A percentile compares a stretch with the other conserved stretches of the same genome.
Evolutionary conservation across 805 yeast genomes (phyloP).

Genomic region (Nakazawaea ernobii): DNA sequence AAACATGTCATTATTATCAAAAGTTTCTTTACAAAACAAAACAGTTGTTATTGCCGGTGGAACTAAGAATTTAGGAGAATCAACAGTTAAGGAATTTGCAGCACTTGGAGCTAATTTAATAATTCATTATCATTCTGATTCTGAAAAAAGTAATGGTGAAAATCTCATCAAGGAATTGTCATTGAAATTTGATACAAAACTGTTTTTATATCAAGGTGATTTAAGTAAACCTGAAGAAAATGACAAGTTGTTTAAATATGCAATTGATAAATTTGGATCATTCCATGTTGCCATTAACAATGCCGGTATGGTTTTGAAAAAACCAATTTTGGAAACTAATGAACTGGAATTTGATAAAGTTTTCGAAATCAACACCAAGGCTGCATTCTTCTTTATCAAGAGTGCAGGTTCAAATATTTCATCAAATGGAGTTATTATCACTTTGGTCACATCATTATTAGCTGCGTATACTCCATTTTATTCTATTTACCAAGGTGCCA

Average conservation of each 20-base stretch:
- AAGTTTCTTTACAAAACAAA: slow-evolving; percentile 35
- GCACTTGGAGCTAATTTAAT: slow-evolving; percentile 46
- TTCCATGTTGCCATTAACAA: slow-evolving; percentile 63
- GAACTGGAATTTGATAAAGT: slow-evolving; percentile 49
- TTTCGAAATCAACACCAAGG: slow-evolving; percentile 49
- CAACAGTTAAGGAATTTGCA: slow-evolving; percentile 50
- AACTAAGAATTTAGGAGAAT: slow-evolving; percentile 53
- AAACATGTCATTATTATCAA: slow-evolving; percentile 11
- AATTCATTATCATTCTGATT: slow-evolving; percentile 47
- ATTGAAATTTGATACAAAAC: slow-evolving; percentile 36
- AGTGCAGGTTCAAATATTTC: slow-evolving; percentile 47
- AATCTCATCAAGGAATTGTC: slow-evolving; percentile 31
- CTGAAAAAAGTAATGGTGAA: slow-evolving; percentile 31
- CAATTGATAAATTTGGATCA: slow-evolving; percentile 38
- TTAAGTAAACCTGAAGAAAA: slow-evolving; percentile 37
- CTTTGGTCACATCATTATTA: slow-evolving; percentile 56
- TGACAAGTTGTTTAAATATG: slow-evolving; percentile 38
- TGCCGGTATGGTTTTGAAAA: slow-evolving; percentile 63
- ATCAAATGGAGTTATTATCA: slow-evolving; percentile 48
- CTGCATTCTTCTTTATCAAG: slow-evolving; percentile 57
- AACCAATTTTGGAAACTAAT: slow-evolving; percentile 46
- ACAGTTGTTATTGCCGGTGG: slow-evolving; percentile 56
- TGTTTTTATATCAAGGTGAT: slow-evolving; percentile 35
- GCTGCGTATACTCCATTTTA: slow-evolving; percentile 59
- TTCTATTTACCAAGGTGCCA: slow-evolving; percentile 50